phyloP scores from a whole-genome alignment of 192 early-diverging fungal species.

The Umbelopsis sp. region DNA sequence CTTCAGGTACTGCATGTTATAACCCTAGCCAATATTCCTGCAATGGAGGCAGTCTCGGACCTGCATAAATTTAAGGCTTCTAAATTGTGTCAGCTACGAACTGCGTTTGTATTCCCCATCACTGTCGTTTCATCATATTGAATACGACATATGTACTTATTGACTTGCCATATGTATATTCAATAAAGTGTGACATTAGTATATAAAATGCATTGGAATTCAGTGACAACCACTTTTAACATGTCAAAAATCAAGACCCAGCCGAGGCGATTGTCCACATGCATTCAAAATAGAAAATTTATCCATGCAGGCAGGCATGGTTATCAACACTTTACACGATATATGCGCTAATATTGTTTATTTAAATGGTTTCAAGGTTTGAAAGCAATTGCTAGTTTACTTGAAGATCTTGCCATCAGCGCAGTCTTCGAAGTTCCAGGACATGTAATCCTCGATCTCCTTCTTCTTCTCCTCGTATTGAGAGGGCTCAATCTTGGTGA shows the following conservation, averaged over 20 bases:
- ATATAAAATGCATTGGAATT: too few relatives aligned
- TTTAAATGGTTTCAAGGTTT: neutral
- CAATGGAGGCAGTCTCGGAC: conserved; percentile 7
- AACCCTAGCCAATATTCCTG: neutral
- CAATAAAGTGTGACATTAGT: too few relatives aligned
- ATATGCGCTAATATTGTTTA: neutral
- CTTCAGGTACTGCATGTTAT: conserved; percentile 7
- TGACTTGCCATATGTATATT: too few relatives aligned
- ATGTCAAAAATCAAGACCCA: too few relatives aligned
- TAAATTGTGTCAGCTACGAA: neutral
- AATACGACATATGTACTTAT: too few relatives aligned
- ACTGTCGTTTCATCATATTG: too few relatives aligned
- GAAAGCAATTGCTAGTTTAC: conserved; percentile 44
- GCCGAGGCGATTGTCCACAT: too few relatives aligned
- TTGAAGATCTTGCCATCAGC: conserved; percentile 90
- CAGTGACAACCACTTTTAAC: too few relatives aligned
- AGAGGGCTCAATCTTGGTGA: conserved; percentile 70
- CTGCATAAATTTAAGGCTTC: neutral
- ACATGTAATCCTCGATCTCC: conserved; percentile 64
- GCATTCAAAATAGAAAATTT: too few relatives aligned
- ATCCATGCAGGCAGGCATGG: too few relatives aligned
- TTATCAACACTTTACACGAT: too few relatives aligned
- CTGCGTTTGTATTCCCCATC: too few relatives aligned
- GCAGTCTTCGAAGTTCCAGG: conserved; percentile 82
- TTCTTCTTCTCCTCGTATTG: conserved; percentile 59